Evolutionary conservation across 768 basidiomycete genomes (phyloP).

Genomic region (Suillus sp.): DNA sequence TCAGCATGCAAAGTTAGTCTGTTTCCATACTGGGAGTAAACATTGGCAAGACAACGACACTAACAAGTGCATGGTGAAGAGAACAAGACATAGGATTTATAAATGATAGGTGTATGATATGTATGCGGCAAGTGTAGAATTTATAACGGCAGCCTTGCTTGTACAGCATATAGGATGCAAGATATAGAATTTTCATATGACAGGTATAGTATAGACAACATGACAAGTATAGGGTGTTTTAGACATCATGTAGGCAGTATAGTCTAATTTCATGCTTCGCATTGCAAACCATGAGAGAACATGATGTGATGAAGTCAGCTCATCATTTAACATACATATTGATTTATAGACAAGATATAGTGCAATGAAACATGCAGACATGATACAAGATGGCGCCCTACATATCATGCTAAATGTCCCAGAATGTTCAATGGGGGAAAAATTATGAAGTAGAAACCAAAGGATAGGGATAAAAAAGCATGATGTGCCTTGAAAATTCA

Average conservation of each 20-base stretch:
- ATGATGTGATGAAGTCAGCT: too few relatives aligned
- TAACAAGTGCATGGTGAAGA: neutral
- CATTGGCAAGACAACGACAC: neutral
- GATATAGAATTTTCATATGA: neutral
- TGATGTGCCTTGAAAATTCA: constrained; percentile 10
- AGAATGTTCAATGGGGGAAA: neutral
- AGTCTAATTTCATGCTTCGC: neutral
- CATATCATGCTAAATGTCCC: neutral
- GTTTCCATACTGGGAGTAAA: neutral
- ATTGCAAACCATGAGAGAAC: neutral
- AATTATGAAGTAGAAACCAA: constrained; percentile 8
- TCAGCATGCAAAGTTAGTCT: too few relatives aligned
- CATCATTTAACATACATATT: neutral
- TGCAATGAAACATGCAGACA: neutral
- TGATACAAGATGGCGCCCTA: neutral
- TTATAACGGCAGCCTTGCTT: neutral
- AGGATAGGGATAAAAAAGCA: constrained; percentile 10
- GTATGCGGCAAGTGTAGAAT: neutral
- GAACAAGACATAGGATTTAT: neutral
- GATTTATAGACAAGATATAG: neutral
- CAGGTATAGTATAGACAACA: neutral
- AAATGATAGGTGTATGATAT: neutral
- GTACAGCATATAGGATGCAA: neutral
- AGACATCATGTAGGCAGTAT: constrained; percentile 1
- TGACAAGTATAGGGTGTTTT: neutral